A percentile compares a stretch with the other conserved stretches of the same genome.
These are phyloP conservation scores for Ulota crispa DNA, from an alignment of 225 moss, liverwort and hornwort species.

Conservation along the genomic window DNA sequence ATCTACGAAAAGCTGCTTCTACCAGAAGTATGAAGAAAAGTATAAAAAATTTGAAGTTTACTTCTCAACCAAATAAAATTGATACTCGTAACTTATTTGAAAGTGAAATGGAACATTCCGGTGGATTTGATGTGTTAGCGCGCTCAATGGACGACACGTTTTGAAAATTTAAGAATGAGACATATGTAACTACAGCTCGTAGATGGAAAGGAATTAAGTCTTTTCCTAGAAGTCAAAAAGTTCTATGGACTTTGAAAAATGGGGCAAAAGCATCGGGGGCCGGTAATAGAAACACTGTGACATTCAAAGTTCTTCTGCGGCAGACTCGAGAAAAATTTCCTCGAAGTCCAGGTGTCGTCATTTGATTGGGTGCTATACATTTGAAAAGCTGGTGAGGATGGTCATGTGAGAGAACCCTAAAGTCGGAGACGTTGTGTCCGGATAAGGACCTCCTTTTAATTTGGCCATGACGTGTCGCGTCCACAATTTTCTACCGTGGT, in stretches of 20 bases:
- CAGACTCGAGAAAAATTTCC: not conserved
- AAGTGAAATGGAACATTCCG: not conserved
- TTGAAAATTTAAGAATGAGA: accelerated
- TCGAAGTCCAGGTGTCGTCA: not conserved
- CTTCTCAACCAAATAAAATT: too few species aligned
- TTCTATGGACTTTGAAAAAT: too few species aligned
- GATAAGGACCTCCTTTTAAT: not conserved
- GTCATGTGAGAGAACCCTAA: not conserved
- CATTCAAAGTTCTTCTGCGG: not conserved
- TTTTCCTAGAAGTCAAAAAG: too few species aligned
- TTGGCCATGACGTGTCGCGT: not conserved
- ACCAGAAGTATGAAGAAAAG: too few species aligned
- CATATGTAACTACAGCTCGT: too few species aligned
- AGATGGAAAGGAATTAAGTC: too few species aligned
- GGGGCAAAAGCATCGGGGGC: not conserved
- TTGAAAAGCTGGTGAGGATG: not conserved
- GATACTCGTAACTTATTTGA: not conserved
- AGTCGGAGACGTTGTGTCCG: not conserved
- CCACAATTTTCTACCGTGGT: not conserved
- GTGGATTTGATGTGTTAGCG: too few species aligned
- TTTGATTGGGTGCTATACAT: not conserved
- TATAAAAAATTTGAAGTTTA: too few species aligned
- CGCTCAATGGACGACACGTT: too few species aligned
- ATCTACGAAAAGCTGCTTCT: too few species aligned
- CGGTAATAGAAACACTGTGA: not conserved